Evolutionary conservation across 768 basidiomycete genomes (phyloP), one percentile per base, ranked within the genome.

Genomic region (Dentipellis fragilis): DNA sequence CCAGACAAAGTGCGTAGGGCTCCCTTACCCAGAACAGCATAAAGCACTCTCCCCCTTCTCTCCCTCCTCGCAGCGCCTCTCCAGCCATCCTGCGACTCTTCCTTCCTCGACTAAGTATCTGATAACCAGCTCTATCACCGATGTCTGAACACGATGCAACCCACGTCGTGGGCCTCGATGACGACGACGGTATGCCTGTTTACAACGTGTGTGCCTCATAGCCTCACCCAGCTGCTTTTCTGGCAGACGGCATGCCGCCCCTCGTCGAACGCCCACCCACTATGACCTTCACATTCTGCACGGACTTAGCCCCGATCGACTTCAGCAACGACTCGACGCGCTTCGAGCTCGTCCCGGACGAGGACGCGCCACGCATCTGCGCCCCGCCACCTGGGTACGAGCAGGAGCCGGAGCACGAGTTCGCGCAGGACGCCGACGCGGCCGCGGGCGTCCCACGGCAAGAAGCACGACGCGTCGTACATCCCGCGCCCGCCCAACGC

Each of bases 401-500:
- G 8, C 22, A 21, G 21, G n/a, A n/a, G n/a, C n/a, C n/a, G n/a
- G n/a, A n/a, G n/a, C n/a, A n/a, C n/a, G n/a, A n/a, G n/a, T n/a
- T n/a, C n/a, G n/a, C n/a, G n/a, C 17, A 48, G 22, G 35, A 11
- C 56, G 48, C 66, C 62, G 46, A n/a, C 57, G 64, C 11, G 60
- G 62, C 57, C 69, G 65, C 57, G 71, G 59, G 3, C 65, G 14
- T 77, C 75, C 55, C 82, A 85, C 64, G 75, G 74, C 56, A 85
- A 80, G 73, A 79, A 80, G 64, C 79, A 82, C 54, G 83, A 85
- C 63, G 79, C 83, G 54, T 80, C 79, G 2, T 84, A 89, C 68
- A 90, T 89, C 68, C 88, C 87, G 42, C 83, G 88, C 49, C 87
- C 88, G 7, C 87, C 87, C 22, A 90, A 89, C 69, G 87, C 88